Conservation (phyloP, 352 stramenopile genomes). For the Pythium sp. region DNA sequence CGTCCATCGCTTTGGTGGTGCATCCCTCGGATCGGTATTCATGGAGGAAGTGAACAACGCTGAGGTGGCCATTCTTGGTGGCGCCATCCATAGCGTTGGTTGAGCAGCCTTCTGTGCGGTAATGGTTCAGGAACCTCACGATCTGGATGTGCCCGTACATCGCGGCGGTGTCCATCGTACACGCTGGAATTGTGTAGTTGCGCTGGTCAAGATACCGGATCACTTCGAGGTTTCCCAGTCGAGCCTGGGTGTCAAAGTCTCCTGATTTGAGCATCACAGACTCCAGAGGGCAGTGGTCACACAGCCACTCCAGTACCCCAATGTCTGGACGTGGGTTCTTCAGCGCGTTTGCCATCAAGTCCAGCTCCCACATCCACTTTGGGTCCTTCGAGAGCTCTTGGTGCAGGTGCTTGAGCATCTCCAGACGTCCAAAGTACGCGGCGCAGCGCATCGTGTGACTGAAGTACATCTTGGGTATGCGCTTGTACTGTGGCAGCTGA, state of each 20-base stretch:
- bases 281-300: background rate
- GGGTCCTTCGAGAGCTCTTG: background rate
- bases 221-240: background rate
- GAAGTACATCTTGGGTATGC: background rate
- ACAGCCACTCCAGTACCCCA: background rate
- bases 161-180: background rate
- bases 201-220: slow-evolving; percentile 1
- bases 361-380: slow-evolving; percentile 2
- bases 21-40: background rate
- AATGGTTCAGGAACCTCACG: background rate
- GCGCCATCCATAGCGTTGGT: slow-evolving; percentile 1
- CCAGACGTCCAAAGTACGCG: background rate
- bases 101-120: background rate
- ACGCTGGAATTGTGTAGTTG: background rate
- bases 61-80: background rate
- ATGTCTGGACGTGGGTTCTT: background rate
- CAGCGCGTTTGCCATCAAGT: background rate
- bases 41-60: background rate
- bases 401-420: background rate
- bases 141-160: background rate
- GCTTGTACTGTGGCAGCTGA: background rate
- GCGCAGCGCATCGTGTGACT: background rate
- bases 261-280: background rate
- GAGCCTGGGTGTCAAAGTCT: background rate
- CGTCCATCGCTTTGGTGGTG: slow-evolving; percentile 2